phyloP scores from a whole-genome alignment of 2,329 filamentous ascomycete genomes.

The Hypoxylon sp. region DNA sequence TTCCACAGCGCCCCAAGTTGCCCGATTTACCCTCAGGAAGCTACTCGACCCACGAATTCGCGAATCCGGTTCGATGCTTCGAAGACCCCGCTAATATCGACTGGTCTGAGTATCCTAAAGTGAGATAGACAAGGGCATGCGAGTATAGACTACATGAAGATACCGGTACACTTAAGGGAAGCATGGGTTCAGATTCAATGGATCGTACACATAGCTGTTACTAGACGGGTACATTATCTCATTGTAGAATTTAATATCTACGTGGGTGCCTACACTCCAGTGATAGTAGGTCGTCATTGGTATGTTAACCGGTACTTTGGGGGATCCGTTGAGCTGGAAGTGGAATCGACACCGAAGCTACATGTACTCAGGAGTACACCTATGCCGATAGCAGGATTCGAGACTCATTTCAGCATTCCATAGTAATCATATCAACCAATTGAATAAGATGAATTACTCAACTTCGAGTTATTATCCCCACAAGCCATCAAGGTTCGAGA shows the following conservation, averaged over 20 bases:
- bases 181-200: not conserved
- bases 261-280: no score
- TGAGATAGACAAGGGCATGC: slow-evolving; percentile 4
- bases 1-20: slow-evolving; percentile 62
- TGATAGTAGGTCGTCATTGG: no score
- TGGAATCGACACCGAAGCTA: no score
- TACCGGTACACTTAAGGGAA: not conserved
- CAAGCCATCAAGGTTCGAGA: slow-evolving; percentile 33
- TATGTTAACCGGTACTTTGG: no score
- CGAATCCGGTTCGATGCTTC: slow-evolving; percentile 59
- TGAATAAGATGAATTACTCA: slow-evolving; percentile 28
- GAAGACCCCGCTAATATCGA: slow-evolving; percentile 58
- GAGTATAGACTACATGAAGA: not conserved
- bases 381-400: not conserved
- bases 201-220: not conserved
- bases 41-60: slow-evolving; percentile 59
- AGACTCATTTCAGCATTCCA: not conserved
- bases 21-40: slow-evolving; percentile 56
- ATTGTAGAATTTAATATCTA: no score
- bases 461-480: slow-evolving; percentile 16
- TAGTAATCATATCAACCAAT: slow-evolving; percentile 9
- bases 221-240: no score
- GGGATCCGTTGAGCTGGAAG: no score
- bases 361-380: no score
- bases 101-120: slow-evolving; percentile 54